Evolutionary conservation across 768 basidiomycete species (phyloP), one percentile per base, ranked within the genome.

Genomic region (Exsudoporus frostii): DNA sequence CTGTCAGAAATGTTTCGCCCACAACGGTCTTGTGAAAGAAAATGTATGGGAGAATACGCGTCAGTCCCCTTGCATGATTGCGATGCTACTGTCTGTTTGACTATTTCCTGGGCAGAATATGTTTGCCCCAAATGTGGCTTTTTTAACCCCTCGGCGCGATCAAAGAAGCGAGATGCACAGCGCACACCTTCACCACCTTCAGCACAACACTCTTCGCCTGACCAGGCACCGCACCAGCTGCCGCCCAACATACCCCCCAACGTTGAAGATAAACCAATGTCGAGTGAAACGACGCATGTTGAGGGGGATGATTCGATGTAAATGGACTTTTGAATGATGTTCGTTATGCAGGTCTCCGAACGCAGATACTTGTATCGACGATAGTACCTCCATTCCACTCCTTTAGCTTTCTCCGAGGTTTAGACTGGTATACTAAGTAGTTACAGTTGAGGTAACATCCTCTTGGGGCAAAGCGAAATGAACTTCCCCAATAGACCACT

Each of bases 1-100:
- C 43, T 96, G 93, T 70, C 84, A 85, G 59, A 84, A 83, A 56
- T 96, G 93, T 65, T 95, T 89, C 63, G 72, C 82, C 20, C 93
- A 95, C 65, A 96, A 96, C 55, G 93, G 93, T 4, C 76, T 97
- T 3, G 89, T 92, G 10, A 85, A 86, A 62, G 91, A 92, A 66
- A 82, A 76, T 41, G 77, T 85, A 66, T 94, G 87, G 82, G 85
- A 88, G 55, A 84, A 88, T 56, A 80, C 86, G 27, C 89, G 93
- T 95, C 61, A 69, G 91, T 83, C 22, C 11, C 14, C 38, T 39
- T 58, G 33, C 39, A 15, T 29, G 19, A 37, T 36, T 40, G 47
- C 20, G 42, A 45, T 24, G 19, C n/a, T 34, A 5, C 13, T 14
- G 15, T 19, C 14, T 42, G 13, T 48, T 47, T 47, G 24, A 58